Conservation (phyloP, 352 stramenopile species). For the Phytophthora meadii region DNA sequence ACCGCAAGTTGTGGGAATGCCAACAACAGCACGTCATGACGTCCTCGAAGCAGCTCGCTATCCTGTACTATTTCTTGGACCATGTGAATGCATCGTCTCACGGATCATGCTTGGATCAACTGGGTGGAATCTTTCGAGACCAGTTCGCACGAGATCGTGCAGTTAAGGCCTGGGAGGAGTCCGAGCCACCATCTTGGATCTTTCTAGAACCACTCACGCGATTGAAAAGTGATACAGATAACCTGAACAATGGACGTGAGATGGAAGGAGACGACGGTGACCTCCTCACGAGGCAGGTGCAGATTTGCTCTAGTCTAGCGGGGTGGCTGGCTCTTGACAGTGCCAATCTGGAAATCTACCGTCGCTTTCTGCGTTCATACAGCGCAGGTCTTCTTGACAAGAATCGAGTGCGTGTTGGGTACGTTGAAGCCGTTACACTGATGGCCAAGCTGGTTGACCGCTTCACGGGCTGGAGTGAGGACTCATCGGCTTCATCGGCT, state of each 20-base stretch:
- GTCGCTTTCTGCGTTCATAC: slow-evolving; percentile 29
- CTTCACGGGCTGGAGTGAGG: slow-evolving; percentile 24
- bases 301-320: slow-evolving; percentile 33
- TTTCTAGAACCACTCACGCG: slow-evolving; percentile 27
- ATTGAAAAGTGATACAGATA: background rate
- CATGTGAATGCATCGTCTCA: slow-evolving; percentile 42
- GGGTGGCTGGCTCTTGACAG: slow-evolving; percentile 43
- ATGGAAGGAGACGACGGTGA: slow-evolving; percentile 4
- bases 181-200: slow-evolving; percentile 30
- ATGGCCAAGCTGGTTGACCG: slow-evolving; percentile 36
- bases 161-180: background rate
- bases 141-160: slow-evolving; percentile 14
- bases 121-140: slow-evolving; percentile 36
- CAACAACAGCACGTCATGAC: slow-evolving; percentile 41
- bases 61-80: slow-evolving; percentile 54
- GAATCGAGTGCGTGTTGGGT: slow-evolving; percentile 34
- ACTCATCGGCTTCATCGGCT: slow-evolving; percentile 2
- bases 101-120: slow-evolving; percentile 31
- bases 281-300: slow-evolving; percentile 20
- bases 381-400: slow-evolving; percentile 40
- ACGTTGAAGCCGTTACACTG: slow-evolving; percentile 36
- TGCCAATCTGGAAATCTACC: slow-evolving; percentile 38
- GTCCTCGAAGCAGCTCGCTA: slow-evolving; percentile 58
- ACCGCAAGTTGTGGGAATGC: slow-evolving; percentile 55
- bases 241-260: background rate